These are phyloP conservation scores for Hsuehochloa calcarea DNA, from an alignment of 176 grass and related monocot genomes.

Conservation along the genomic window DNA sequence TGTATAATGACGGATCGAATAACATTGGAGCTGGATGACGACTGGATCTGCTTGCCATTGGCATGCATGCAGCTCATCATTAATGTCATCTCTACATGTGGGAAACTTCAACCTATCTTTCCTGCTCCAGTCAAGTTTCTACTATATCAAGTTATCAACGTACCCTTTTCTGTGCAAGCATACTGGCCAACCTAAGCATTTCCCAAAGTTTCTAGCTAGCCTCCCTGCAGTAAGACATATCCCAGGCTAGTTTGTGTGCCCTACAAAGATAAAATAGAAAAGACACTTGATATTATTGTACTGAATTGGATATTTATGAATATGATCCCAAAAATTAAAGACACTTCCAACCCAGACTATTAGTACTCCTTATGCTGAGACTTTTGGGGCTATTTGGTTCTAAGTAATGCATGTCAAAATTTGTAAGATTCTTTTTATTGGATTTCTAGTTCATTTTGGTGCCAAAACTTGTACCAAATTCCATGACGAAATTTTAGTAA, in stretches of 20 bases:
- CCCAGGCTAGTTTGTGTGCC: constrained; percentile 4
- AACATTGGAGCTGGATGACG: not conserved
- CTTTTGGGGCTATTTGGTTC: too few species aligned
- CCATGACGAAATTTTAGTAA: too few species aligned
- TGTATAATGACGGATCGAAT: not conserved
- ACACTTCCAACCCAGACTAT: not conserved
- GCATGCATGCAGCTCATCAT: constrained; percentile 10
- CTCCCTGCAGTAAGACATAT: not conserved
- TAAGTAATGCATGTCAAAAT: too few species aligned
- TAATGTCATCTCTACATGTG: constrained; percentile 39
- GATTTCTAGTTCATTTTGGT: too few species aligned
- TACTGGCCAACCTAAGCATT: constrained; percentile 9
- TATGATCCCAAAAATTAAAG: not conserved
- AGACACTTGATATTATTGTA: not conserved
- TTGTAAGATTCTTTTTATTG: too few species aligned
- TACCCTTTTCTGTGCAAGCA: constrained; percentile 39
- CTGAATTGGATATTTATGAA: not conserved
- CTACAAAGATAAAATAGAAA: constrained; percentile 32
- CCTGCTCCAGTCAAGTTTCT: constrained; percentile 49
- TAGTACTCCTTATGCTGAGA: not conserved
- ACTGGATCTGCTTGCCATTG: not conserved
- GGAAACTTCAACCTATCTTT: constrained; percentile 35
- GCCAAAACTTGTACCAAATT: too few species aligned
- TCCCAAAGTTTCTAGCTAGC: not conserved
- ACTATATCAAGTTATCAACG: constrained; percentile 22